phyloP scores from a whole-genome alignment of 208 protist species.

The Crithidia brevicula region DNA sequence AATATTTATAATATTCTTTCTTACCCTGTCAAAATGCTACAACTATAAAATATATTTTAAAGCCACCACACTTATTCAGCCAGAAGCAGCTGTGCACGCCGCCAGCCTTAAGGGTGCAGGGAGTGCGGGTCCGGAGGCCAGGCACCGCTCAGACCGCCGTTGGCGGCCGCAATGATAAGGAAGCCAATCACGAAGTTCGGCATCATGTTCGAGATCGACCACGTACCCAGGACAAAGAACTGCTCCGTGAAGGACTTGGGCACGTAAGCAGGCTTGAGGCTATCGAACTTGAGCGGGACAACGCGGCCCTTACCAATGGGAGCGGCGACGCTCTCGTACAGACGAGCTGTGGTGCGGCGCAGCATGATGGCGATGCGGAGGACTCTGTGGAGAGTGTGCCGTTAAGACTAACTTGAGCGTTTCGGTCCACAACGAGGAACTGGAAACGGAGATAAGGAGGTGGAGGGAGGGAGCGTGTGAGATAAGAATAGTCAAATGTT shows the following conservation, averaged over 20 bases:
- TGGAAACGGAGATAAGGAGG: neutral
- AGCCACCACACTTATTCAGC: neutral
- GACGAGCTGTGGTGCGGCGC: slow-evolving; percentile 49
- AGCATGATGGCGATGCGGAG: slow-evolving; percentile 50
- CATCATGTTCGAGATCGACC: slow-evolving; percentile 82
- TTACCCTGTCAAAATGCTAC: slow-evolving; percentile 9
- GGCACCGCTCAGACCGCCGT: slow-evolving; percentile 79
- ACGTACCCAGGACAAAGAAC: slow-evolving; percentile 80
- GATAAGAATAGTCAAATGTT: too few relatives aligned
- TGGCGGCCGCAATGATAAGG: slow-evolving; percentile 78
- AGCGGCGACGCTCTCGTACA: slow-evolving; percentile 63
- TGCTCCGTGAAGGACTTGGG: slow-evolving; percentile 81
- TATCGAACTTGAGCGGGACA: slow-evolving; percentile 81
- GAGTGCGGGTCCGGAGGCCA: slow-evolving; percentile 86
- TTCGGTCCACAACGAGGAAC: neutral
- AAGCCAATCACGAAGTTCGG: slow-evolving; percentile 77
- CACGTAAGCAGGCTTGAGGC: slow-evolving; percentile 79
- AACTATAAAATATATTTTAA: slow-evolving; percentile 2
- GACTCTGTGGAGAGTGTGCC: neutral
- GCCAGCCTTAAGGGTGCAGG: slow-evolving; percentile 62
- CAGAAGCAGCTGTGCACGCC: neutral
- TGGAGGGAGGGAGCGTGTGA: neutral
- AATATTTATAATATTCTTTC: slow-evolving; percentile 12
- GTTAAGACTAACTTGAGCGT: slow-evolving; percentile 2
- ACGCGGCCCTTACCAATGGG: slow-evolving; percentile 83